Conservation (phyloP, 1,284 basidiomycete genomes). For the Trichosporon sp. region DNA sequence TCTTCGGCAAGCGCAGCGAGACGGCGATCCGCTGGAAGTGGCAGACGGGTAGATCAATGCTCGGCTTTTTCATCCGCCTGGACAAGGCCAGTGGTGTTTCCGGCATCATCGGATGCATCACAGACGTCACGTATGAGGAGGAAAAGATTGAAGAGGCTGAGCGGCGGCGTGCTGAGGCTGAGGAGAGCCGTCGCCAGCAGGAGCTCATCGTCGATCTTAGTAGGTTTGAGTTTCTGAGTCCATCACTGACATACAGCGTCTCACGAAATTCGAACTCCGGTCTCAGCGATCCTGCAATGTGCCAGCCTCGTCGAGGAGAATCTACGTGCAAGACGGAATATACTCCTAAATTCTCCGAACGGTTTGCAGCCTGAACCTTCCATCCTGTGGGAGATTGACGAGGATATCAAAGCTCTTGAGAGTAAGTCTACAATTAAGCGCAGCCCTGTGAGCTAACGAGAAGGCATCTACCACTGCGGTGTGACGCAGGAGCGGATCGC, state of each 20-base stretch:
- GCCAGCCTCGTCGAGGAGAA: constrained; percentile 45
- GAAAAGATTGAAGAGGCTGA: constrained; percentile 37
- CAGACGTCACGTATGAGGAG: constrained; percentile 40
- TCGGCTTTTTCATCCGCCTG: constrained; percentile 36
- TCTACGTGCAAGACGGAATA: constrained; percentile 30
- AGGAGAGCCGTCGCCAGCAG: constrained; percentile 37
- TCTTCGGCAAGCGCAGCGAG: constrained; percentile 14
- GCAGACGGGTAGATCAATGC: constrained; percentile 28
- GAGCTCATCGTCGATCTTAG: constrained; percentile 45
- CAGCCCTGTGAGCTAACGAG: neutral
- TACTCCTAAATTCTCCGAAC: constrained; percentile 24
- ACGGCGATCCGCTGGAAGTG: constrained; percentile 35
- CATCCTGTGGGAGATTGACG: constrained; percentile 41
- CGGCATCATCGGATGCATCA: constrained; percentile 37
- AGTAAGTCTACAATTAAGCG: neutral
- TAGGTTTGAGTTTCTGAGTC: neutral
- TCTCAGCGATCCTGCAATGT: constrained; percentile 45
- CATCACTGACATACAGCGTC: constrained; percentile 14
- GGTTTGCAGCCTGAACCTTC: constrained; percentile 32
- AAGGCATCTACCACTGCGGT: constrained; percentile 40
- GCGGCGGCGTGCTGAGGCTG: constrained; percentile 35
- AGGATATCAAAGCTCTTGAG: constrained; percentile 28
- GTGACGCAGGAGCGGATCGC: constrained; percentile 49
- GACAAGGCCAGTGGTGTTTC: constrained; percentile 27
- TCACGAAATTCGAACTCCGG: constrained; percentile 46